Conservation (phyloP, 2,329 filamentous ascomycete species). For the Ceratocystis diversiconidia region DNA sequence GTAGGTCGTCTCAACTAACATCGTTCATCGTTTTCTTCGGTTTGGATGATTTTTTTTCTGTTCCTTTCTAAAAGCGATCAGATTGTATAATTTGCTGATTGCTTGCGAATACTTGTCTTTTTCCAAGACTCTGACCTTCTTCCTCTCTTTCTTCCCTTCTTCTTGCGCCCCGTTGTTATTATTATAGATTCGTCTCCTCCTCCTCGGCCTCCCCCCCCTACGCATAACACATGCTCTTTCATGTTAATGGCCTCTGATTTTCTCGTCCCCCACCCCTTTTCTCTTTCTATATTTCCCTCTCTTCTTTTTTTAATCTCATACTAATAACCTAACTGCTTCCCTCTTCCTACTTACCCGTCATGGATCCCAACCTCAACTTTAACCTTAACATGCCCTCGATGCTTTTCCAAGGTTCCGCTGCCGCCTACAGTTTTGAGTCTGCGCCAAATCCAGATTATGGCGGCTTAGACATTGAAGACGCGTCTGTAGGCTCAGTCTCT, state of each 20-base stretch:
- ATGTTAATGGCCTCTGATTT: not conserved
- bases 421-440: slow-evolving; percentile 11
- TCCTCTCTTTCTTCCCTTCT: not conserved
- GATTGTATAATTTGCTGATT: too few species aligned
- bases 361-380: slow-evolving; percentile 12
- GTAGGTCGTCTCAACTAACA: not conserved
- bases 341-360: not conserved
- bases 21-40: not conserved
- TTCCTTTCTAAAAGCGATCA: not conserved
- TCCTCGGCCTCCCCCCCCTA: not conserved
- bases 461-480: slow-evolving; percentile 14
- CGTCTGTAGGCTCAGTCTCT: slow-evolving; percentile 13
- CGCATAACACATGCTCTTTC: not conserved
- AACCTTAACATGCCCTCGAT: slow-evolving; percentile 13
- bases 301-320: not conserved
- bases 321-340: not conserved
- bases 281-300: not conserved
- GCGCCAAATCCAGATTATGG: slow-evolving; percentile 11
- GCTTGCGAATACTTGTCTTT: not conserved
- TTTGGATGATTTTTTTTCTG: slow-evolving; percentile 2
- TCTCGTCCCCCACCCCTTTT: not conserved
- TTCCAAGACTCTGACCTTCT: not conserved
- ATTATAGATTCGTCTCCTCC: not conserved
- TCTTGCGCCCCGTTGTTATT: not conserved
- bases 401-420: slow-evolving; percentile 9